Evolutionary conservation across 192 early-diverging fungal genomes (phyloP), one percentile per base, ranked within the genome.

Genomic region (Chytriomyces confervae): DNA sequence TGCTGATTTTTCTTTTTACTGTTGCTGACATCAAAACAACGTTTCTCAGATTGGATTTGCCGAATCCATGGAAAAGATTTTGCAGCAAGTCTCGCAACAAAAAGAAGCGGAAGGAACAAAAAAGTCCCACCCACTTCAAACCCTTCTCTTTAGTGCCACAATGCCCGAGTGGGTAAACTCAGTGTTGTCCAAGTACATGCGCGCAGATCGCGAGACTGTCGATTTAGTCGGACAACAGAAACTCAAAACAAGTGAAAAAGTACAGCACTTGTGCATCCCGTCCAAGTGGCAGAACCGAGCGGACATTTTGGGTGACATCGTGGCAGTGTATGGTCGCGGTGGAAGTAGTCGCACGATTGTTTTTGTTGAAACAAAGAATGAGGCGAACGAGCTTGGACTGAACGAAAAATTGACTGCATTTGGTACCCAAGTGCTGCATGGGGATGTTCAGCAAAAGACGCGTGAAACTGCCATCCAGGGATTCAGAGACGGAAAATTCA

Each of bases 361-460:
- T 73, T 98, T 98, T 82, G 95, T 93, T 44, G 95, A 97, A 82
- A 98, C 95, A 69, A 98, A 97, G 84, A 89, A 89, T 77, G 94
- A 92, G 87, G 95, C 92, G 23, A 93, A 93, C 80, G 93, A 95
- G 77, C 83, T 95, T 36, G 92, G 84, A 27, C 77, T 93, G 73
- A 91, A 94, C 76, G 91, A 92, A 20, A 95, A 95, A 82, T 73
- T 95, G 10, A 86, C 86, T 49, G 88, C 86, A 24, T 77, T 84
- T 44, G 92, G 91, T 73, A 90, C 93, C n/a, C 91, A 93, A 73
- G 94, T 94, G 48, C 76, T 95, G 44, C 94, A 95, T 80, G 94
- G 94, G 57, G 94, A 95, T 80, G 91, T 95, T 69, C 88, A 89
- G 47, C 94, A 95, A 77, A 85, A 89, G 47, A 90, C 90, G 64